These are phyloP conservation scores for Puccinia polysora DNA, from an alignment of 1,284 basidiomycete genomes.

Conservation along the genomic window DNA sequence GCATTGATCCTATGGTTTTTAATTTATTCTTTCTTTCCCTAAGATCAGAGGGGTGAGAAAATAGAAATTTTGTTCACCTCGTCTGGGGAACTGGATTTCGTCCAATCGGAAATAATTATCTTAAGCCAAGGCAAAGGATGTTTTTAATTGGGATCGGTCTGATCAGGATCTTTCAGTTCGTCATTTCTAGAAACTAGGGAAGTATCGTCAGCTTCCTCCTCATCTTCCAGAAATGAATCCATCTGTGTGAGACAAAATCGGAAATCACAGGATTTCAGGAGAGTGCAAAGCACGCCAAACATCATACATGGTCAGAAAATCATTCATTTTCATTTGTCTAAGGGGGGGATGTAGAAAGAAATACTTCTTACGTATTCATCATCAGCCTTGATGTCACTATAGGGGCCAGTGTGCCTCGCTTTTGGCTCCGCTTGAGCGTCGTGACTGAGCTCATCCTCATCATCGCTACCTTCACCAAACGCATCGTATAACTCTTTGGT, in stretches of 20 bases:
- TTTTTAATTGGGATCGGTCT: too few relatives aligned
- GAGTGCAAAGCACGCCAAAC: too few relatives aligned
- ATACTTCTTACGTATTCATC: conserved; percentile 30
- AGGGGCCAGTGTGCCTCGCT: background rate
- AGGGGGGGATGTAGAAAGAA: background rate
- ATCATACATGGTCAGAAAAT: background rate
- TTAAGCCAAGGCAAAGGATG: too few relatives aligned
- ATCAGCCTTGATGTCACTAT: conserved; percentile 21
- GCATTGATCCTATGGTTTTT: too few relatives aligned
- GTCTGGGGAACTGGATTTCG: too few relatives aligned
- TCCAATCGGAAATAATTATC: too few relatives aligned
- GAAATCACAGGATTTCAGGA: background rate
- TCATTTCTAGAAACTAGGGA: conserved; percentile 2
- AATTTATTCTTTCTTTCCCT: too few relatives aligned
- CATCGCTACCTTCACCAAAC: conserved; percentile 59
- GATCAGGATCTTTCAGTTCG: too few relatives aligned
- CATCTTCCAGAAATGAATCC: conserved; percentile 31
- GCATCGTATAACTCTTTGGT: conserved; percentile 86
- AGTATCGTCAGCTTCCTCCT: background rate
- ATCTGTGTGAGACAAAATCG: background rate
- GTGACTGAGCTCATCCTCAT: conserved; percentile 64
- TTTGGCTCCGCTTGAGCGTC: conserved; percentile 58
- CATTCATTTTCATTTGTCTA: background rate
- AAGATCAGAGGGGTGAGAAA: too few relatives aligned
- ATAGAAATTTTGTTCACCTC: too few relatives aligned